These are phyloP conservation scores for Sporothrix globosa DNA, from an alignment of 2,329 filamentous ascomycete species.

Conservation along the genomic window DNA sequence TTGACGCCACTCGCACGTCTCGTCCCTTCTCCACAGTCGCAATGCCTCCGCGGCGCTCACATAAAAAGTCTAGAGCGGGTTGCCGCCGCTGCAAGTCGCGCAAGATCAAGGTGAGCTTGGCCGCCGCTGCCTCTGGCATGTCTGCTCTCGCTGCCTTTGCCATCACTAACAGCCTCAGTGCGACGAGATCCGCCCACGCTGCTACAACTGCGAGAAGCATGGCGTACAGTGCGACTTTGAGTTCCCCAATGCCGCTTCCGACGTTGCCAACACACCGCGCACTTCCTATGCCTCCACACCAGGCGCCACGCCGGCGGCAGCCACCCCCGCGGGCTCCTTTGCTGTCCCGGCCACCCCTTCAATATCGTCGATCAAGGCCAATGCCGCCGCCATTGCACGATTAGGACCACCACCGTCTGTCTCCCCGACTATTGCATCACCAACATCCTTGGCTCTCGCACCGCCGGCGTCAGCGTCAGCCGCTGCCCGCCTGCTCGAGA, in stretches of 20 bases:
- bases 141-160: neutral
- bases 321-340: constrained; percentile 37
- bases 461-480: constrained; percentile 43
- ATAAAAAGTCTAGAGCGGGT: constrained; percentile 71
- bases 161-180: constrained; percentile 49
- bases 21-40: constrained; percentile 32
- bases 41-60: constrained; percentile 68
- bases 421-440: constrained; percentile 44
- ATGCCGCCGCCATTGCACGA: constrained; percentile 23
- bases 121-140: neutral
- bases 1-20: neutral
- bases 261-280: constrained; percentile 42
- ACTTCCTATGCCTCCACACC: constrained; percentile 25
- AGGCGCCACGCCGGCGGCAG: constrained; percentile 26
- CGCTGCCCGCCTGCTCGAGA: constrained; percentile 57
- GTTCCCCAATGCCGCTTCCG: constrained; percentile 52
- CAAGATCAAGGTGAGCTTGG: constrained; percentile 66
- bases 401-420: constrained; percentile 18
- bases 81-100: constrained; percentile 68
- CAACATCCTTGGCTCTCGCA: constrained; percentile 44
- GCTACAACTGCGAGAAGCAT: constrained; percentile 69
- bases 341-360: constrained; percentile 31
- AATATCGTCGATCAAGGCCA: constrained; percentile 37
- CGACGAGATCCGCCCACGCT: constrained; percentile 67
- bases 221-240: constrained; percentile 69